phyloP scores from a whole-genome alignment of 768 basidiomycete genomes.

The Cubamyces lactineus region DNA sequence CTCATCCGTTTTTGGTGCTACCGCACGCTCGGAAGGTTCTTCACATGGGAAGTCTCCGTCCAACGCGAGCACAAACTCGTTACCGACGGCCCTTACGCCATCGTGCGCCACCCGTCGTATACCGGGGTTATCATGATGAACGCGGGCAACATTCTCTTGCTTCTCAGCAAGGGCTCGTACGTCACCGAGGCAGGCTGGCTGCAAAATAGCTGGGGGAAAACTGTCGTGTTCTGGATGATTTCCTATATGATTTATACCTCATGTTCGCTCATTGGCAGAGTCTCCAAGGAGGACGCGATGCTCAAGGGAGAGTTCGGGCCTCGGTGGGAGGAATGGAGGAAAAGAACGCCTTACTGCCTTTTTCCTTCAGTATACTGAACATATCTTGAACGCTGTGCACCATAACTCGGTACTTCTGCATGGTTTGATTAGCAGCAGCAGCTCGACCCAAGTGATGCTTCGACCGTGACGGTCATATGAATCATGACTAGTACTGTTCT shows the following conservation, averaged over 20 bases:
- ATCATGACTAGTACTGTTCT: too few species aligned
- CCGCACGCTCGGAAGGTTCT: slow-evolving; percentile 20
- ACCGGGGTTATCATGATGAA: slow-evolving; percentile 2
- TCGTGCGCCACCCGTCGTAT: slow-evolving; percentile 27
- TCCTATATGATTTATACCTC: slow-evolving; percentile 3
- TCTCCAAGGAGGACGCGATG: slow-evolving; percentile 17
- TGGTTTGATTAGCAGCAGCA: too few species aligned
- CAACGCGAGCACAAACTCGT: slow-evolving; percentile 20
- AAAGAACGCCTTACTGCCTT: slow-evolving; percentile 13
- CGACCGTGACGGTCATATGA: too few species aligned
- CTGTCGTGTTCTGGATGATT: background rate
- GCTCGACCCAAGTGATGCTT: too few species aligned
- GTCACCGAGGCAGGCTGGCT: background rate
- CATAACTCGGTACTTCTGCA: too few species aligned
- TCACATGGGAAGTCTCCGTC: slow-evolving; percentile 24
- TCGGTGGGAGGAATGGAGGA: slow-evolving; percentile 20
- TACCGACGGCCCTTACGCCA: slow-evolving; percentile 20
- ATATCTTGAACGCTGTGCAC: too few species aligned
- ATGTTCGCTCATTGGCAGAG: background rate
- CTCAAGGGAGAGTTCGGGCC: slow-evolving; percentile 16
- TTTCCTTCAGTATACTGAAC: slow-evolving; percentile 14
- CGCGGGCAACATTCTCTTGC: background rate
- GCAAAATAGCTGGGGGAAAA: too few species aligned
- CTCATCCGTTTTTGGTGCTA: slow-evolving; percentile 3
- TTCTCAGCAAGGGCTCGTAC: background rate